Evolutionary conservation across 192 early-diverging fungal species (phyloP).

Genomic region (Chytriomyces sp.): DNA sequence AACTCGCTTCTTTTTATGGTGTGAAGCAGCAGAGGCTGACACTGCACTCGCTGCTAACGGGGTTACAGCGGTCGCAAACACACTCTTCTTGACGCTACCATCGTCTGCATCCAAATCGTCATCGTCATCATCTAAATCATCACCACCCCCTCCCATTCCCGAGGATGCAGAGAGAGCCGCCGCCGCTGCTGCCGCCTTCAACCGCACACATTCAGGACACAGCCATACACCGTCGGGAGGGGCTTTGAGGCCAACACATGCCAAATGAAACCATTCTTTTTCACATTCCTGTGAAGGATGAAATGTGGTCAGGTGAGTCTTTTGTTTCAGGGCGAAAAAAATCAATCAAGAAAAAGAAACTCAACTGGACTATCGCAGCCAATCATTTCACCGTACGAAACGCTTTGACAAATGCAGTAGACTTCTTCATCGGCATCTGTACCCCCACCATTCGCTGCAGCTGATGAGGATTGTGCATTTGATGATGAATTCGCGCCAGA

Average conservation of each 20-base stretch:
- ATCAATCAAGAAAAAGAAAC: slow-evolving; percentile 28
- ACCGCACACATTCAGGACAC: slow-evolving; percentile 44
- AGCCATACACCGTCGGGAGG: slow-evolving; percentile 75
- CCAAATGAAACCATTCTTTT: slow-evolving; percentile 79
- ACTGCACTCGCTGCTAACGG: too few species aligned
- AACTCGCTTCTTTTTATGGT: slow-evolving; percentile 27
- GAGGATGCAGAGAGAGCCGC: neutral
- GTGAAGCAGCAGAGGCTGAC: neutral
- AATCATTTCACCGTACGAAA: slow-evolving; percentile 79
- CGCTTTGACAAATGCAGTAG: slow-evolving; percentile 69
- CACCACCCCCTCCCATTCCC: neutral
- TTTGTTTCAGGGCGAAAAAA: slow-evolving; percentile 14
- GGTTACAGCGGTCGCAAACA: slow-evolving; percentile 8
- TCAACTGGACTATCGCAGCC: slow-evolving; percentile 69
- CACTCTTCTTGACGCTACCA: slow-evolving; percentile 28
- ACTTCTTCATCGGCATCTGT: slow-evolving; percentile 61
- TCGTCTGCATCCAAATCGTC: slow-evolving; percentile 31
- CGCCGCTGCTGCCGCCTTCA: neutral
- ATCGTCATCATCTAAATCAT: slow-evolving; percentile 6
- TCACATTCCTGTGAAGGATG: slow-evolving; percentile 57
- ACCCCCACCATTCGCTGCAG: neutral
- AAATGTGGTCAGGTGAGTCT: neutral
- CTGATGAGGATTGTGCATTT: neutral
- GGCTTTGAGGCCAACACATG: slow-evolving; percentile 67
- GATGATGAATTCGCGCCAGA: neutral